These are phyloP conservation scores for Talaromyces adpressus DNA, from an alignment of 495 filamentous ascomycete genomes.

Conservation along the genomic window DNA sequence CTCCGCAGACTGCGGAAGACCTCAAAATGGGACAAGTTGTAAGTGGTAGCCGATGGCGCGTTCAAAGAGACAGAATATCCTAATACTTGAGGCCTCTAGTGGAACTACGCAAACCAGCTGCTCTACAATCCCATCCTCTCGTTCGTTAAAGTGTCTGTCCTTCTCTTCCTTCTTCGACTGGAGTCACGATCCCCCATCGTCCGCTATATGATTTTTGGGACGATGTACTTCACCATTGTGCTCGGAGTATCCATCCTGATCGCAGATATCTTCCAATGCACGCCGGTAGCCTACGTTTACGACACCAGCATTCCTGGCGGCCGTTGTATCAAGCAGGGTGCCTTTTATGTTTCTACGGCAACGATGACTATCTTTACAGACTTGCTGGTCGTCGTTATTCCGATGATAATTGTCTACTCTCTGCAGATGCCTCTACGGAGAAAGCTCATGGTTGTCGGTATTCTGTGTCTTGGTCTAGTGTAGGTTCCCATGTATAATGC, in stretches of 20 bases:
- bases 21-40: constrained; percentile 13
- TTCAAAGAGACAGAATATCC: background rate
- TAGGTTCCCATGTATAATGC: constrained; percentile 16
- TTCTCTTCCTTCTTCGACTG: constrained; percentile 44
- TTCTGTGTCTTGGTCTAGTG: constrained; percentile 36
- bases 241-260: constrained; percentile 49
- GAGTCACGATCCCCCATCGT: constrained; percentile 27
- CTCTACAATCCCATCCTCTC: constrained; percentile 59
- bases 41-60: background rate
- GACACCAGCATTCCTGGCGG: constrained; percentile 26
- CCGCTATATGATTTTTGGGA: constrained; percentile 29
- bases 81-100: background rate
- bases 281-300: constrained; percentile 37
- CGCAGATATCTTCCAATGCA: constrained; percentile 52
- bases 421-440: constrained; percentile 35
- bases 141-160: constrained; percentile 49
- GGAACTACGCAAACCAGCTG: constrained; percentile 48
- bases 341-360: constrained; percentile 36
- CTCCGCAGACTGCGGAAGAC: constrained; percentile 10
- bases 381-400: constrained; percentile 37
- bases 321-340: constrained; percentile 33
- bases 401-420: constrained; percentile 37
- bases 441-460: constrained; percentile 36
- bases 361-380: constrained; percentile 41
- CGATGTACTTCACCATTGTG: constrained; percentile 41